These are phyloP conservation scores for Blastocystis sp. DNA, from an alignment of 352 stramenopile genomes.

Conservation along the genomic window DNA sequence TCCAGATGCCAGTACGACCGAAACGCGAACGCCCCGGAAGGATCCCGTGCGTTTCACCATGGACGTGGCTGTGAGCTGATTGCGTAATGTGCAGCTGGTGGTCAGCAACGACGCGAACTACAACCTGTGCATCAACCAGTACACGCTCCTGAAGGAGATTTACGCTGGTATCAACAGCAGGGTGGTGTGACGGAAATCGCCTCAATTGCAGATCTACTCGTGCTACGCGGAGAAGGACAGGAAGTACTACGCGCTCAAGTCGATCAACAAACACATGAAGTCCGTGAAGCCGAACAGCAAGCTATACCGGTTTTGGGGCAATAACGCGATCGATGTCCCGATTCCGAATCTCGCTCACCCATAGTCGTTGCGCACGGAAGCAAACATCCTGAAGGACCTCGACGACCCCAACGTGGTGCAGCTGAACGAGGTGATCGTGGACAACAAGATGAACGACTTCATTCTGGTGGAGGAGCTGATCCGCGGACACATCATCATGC, in stretches of 20 bases:
- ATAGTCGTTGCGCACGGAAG: conserved; percentile 78
- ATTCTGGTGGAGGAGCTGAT: conserved; percentile 64
- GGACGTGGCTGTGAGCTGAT: not conserved
- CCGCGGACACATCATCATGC: conserved; percentile 51
- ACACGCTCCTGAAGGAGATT: conserved; percentile 56
- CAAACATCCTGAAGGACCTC: conserved; percentile 88
- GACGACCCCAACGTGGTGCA: conserved; percentile 86
- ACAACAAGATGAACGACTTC: conserved; percentile 76
- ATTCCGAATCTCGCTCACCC: not conserved
- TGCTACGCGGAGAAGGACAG: conserved; percentile 20
- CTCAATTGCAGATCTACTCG: conserved; percentile 43
- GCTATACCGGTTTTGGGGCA: conserved; percentile 66
- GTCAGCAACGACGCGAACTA: conserved; percentile 9
- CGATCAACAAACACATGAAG: conserved; percentile 73
- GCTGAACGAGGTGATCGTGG: conserved; percentile 86
- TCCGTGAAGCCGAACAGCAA: conserved; percentile 53
- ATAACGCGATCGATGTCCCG: conserved; percentile 63
- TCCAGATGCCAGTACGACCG: not conserved
- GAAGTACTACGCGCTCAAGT: conserved; percentile 68
- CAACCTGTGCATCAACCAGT: conserved; percentile 58
- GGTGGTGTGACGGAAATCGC: not conserved
- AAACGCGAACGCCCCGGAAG: conserved; percentile 13
- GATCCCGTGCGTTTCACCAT: conserved; percentile 18
- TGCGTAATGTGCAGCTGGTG: conserved; percentile 11
- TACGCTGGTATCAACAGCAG: conserved; percentile 52